These are phyloP conservation scores for Nadsonia starkeyi-henricii DNA, from an alignment of 1,139 yeast genomes.

Conservation along the genomic window DNA sequence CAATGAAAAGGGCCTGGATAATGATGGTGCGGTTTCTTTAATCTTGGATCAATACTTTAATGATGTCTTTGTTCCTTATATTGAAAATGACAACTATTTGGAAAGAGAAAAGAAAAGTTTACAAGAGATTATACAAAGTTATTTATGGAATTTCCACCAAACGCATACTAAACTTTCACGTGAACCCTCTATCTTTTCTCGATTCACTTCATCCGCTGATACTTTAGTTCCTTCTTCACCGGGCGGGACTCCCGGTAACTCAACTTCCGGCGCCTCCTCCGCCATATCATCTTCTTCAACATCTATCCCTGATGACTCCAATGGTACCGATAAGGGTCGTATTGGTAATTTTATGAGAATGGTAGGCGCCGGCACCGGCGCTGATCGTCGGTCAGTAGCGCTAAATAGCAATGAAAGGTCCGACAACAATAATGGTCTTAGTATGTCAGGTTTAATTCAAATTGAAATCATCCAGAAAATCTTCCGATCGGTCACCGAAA, in stretches of 20 bases:
- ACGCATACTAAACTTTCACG: slow-evolving; percentile 11
- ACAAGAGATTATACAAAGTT: slow-evolving; percentile 41
- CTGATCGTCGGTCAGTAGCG: slow-evolving; percentile 11
- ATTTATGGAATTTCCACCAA: slow-evolving; percentile 15
- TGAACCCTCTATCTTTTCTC: slow-evolving; percentile 17
- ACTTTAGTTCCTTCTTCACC: slow-evolving; percentile 2
- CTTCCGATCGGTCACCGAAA: slow-evolving; percentile 61
- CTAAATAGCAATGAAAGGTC: slow-evolving; percentile 2
- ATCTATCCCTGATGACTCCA: not conserved
- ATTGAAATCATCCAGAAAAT: slow-evolving; percentile 42
- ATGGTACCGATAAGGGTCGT: slow-evolving; percentile 15
- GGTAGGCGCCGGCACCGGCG: slow-evolving; percentile 16
- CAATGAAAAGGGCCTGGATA: slow-evolving; percentile 23
- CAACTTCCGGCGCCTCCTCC: too few species aligned
- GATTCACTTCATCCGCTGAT: slow-evolving; percentile 16
- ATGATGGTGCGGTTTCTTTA: slow-evolving; percentile 34
- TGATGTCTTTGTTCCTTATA: slow-evolving; percentile 60
- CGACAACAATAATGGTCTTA: slow-evolving; percentile 6
- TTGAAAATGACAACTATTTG: slow-evolving; percentile 57
- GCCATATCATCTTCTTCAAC: too few species aligned
- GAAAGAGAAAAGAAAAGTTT: slow-evolving; percentile 59
- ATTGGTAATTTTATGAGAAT: slow-evolving; percentile 21
- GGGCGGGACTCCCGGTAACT: not conserved
- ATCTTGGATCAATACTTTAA: slow-evolving; percentile 60
- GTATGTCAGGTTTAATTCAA: slow-evolving; percentile 11